A percentile compares a stretch with the other conserved stretches of the same genome.
Conservation (phyloP, 2,329 filamentous ascomycete species). For the Fusarium pseudograminearum region DNA sequence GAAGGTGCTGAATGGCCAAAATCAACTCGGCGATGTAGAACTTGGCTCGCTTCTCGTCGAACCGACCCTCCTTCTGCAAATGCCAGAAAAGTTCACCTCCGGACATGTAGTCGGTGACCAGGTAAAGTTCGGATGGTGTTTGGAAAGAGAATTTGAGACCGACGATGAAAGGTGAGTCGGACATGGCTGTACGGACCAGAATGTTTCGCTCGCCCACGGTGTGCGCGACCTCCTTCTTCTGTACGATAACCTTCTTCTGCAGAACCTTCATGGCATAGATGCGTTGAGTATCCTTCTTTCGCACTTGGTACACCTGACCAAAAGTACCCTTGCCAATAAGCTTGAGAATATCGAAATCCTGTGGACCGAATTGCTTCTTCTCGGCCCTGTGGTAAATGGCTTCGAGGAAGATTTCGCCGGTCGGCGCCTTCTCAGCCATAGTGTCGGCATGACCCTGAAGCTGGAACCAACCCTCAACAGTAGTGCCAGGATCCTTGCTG, state of each 20-base stretch:
- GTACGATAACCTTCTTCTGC: slow-evolving; percentile 99
- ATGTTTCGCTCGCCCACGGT: slow-evolving; percentile 98
- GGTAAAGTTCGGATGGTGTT: slow-evolving; percentile 93
- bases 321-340: slow-evolving; percentile 98
- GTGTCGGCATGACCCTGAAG: slow-evolving; percentile 81
- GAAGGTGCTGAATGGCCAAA: slow-evolving; percentile 91
- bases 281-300: slow-evolving; percentile 93
- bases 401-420: slow-evolving; percentile 90
- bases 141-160: slow-evolving; percentile 99
- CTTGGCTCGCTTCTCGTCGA: slow-evolving; percentile 93
- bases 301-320: slow-evolving; percentile 97
- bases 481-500: slow-evolving; percentile 73
- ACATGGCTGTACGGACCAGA: slow-evolving; percentile 92
- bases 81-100: slow-evolving; percentile 99
- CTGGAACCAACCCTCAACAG: slow-evolving; percentile 86
- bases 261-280: slow-evolving; percentile 99
- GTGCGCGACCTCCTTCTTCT: slow-evolving; percentile 99
- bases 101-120: slow-evolving; percentile 99
- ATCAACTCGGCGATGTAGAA: slow-evolving; percentile 99
- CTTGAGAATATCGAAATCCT: slow-evolving; percentile 95
- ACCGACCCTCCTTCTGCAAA: slow-evolving; percentile 94
- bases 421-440: slow-evolving; percentile 75
- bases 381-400: slow-evolving; percentile 88
- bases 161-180: slow-evolving; percentile 97
- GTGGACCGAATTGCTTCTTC: slow-evolving; percentile 91